phyloP scores from a whole-genome alignment of 768 basidiomycete species.

The Neoboletus brunneissimus region DNA sequence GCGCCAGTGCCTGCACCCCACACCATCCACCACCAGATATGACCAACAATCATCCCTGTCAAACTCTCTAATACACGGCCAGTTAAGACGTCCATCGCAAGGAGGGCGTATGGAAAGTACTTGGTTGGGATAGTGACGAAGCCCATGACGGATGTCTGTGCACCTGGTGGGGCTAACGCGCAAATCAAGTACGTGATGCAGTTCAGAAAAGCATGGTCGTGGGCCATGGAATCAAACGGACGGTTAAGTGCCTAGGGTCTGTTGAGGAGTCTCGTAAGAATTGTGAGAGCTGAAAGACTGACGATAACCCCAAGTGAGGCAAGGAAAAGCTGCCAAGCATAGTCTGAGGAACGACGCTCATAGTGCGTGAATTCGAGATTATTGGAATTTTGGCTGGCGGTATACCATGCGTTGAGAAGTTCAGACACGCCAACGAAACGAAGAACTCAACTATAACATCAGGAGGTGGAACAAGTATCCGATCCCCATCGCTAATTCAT shows the following conservation, averaged over 20 bases:
- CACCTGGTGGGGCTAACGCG: constrained; percentile 59
- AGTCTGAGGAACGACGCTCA: constrained; percentile 60
- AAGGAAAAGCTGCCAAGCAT: constrained; percentile 70
- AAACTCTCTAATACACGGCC: constrained; percentile 59
- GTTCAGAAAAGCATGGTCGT: constrained; percentile 64
- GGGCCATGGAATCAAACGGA: constrained; percentile 54
- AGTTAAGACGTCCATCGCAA: constrained; percentile 68
- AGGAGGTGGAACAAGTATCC: constrained; percentile 41
- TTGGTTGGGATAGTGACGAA: constrained; percentile 68
- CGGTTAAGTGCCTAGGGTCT: constrained; percentile 49
- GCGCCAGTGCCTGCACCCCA: constrained; percentile 48
- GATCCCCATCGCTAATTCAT: constrained; percentile 27
- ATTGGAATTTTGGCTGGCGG: constrained; percentile 59
- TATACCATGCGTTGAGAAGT: neutral
- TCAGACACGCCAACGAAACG: neutral
- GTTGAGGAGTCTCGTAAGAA: neutral
- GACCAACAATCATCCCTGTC: constrained; percentile 74
- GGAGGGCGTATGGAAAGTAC: constrained; percentile 73
- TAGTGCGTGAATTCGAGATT: constrained; percentile 65
- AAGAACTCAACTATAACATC: constrained; percentile 40
- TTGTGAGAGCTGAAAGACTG: constrained; percentile 24
- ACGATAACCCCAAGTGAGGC: constrained; percentile 60
- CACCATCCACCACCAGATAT: constrained; percentile 77
- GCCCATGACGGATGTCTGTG: constrained; percentile 75
- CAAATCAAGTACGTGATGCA: constrained; percentile 69